A percentile compares a stretch with the other conserved stretches of the same genome.
Conservation (phyloP, 1,284 basidiomycete genomes). For the Moesziomyces sp. region DNA sequence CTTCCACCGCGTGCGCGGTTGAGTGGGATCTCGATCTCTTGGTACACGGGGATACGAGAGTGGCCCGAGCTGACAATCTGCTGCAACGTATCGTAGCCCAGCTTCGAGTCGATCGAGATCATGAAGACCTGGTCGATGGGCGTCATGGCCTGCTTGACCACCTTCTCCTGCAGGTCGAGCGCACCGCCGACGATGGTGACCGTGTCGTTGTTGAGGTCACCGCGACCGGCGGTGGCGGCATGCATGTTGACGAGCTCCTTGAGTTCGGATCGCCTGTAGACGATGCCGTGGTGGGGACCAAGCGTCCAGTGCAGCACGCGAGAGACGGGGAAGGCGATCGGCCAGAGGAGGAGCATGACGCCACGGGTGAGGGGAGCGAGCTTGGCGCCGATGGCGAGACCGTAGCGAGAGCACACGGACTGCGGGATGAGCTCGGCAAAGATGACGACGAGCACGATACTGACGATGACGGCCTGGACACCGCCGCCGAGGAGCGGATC, state of each 20-base stretch:
- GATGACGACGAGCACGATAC: constrained; percentile 70
- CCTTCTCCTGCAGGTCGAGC: constrained; percentile 78
- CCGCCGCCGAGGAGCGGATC: constrained; percentile 88
- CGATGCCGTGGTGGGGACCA: constrained; percentile 66
- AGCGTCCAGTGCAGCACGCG: constrained; percentile 66
- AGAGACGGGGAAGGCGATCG: constrained; percentile 67
- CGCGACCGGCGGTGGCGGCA: constrained; percentile 71
- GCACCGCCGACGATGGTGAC: constrained; percentile 81
- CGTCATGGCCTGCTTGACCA: constrained; percentile 81
- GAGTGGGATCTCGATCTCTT: constrained; percentile 69
- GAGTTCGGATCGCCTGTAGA: constrained; percentile 71
- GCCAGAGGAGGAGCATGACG: constrained; percentile 66
- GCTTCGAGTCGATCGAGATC: constrained; percentile 80
- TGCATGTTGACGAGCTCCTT: constrained; percentile 81
- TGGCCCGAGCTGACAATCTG: constrained; percentile 81
- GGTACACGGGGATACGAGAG: constrained; percentile 72
- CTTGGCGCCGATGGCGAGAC: constrained; percentile 65
- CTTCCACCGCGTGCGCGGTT: constrained; percentile 33
- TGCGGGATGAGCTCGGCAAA: constrained; percentile 90
- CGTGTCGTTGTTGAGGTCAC: constrained; percentile 78
- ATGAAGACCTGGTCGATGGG: constrained; percentile 77
- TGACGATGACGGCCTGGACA: constrained; percentile 72
- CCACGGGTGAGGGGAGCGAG: constrained; percentile 65
- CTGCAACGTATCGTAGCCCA: constrained; percentile 81
- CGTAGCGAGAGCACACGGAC: constrained; percentile 69